Conservation (phyloP, 2,329 filamentous ascomycete genomes). For the Fusarium compactum region DNA sequence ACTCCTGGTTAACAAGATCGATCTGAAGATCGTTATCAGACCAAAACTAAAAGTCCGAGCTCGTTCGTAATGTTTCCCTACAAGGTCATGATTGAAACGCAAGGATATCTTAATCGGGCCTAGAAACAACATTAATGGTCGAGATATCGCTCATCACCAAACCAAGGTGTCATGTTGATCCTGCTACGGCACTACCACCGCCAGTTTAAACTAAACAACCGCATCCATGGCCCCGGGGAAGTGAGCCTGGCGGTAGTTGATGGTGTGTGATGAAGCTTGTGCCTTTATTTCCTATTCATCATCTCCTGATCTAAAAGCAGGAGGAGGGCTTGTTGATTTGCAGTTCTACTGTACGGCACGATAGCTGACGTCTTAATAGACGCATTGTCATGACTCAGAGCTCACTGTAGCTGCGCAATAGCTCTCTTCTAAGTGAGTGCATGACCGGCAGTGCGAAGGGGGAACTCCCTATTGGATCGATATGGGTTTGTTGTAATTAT, state of each 20-base stretch:
- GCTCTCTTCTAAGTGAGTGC: slow-evolving; percentile 32
- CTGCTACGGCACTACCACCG: slow-evolving; percentile 12
- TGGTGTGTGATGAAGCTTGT: slow-evolving; percentile 38
- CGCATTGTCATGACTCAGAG: slow-evolving; percentile 45
- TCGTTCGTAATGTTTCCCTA: slow-evolving; percentile 31
- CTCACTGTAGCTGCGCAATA: slow-evolving; percentile 17
- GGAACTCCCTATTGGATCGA: slow-evolving; percentile 42
- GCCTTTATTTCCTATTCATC: slow-evolving; percentile 6
- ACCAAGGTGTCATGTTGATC: slow-evolving; percentile 33
- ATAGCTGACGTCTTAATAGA: slow-evolving; percentile 39
- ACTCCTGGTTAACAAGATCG: slow-evolving; percentile 16
- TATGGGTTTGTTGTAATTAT: background rate
- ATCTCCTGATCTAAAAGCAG: slow-evolving; percentile 32
- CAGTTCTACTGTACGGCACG: slow-evolving; percentile 25
- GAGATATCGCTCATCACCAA: slow-evolving; percentile 27
- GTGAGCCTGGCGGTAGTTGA: slow-evolving; percentile 39
- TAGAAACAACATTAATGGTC: slow-evolving; percentile 26
- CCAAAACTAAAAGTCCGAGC: slow-evolving; percentile 38
- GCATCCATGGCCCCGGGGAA: slow-evolving; percentile 40
- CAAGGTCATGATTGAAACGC: slow-evolving; percentile 33
- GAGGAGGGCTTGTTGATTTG: slow-evolving; percentile 36
- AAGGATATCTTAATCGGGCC: slow-evolving; percentile 41
- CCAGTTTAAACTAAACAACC: slow-evolving; percentile 25
- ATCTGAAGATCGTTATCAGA: slow-evolving; percentile 38
- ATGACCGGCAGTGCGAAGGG: slow-evolving; percentile 36